A percentile compares a stretch with the other conserved stretches of the same genome.
These are phyloP conservation scores for Mortierella sp. DNA, from an alignment of 371 early-diverging fungal genomes.

Conservation along the genomic window DNA sequence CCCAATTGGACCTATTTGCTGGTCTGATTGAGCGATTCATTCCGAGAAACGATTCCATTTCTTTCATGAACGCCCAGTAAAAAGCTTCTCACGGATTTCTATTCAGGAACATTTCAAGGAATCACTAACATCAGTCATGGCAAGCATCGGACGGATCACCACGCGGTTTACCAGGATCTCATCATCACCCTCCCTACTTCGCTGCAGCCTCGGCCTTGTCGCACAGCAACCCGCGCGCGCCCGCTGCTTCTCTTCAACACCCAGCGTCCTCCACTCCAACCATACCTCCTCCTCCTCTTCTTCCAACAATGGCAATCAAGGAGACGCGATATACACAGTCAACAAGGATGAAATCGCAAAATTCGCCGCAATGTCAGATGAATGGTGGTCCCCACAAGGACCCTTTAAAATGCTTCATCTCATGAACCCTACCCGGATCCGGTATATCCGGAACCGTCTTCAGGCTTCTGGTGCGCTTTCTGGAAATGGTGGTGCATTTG, in stretches of 20 bases:
- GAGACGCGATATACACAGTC: constrained; percentile 61
- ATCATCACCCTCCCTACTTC: not conserved
- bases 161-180: constrained; percentile 20
- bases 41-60: not conserved
- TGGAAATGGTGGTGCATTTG: not conserved
- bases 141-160: constrained; percentile 14
- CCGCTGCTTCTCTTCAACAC: not conserved
- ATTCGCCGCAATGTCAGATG: constrained; percentile 80
- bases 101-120: not conserved
- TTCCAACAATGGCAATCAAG: not conserved
- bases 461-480: constrained; percentile 42
- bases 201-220: constrained; percentile 5
- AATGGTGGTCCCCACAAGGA: constrained; percentile 96
- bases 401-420: constrained; percentile 90
- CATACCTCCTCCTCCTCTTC: not conserved
- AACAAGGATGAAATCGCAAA: constrained; percentile 86
- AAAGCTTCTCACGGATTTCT: not conserved
- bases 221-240: not conserved
- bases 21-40: constrained; percentile 6
- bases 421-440: constrained; percentile 90
- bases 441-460: constrained; percentile 81
- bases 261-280: not conserved
- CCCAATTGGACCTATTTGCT: not conserved
- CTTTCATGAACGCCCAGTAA: not conserved
- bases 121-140: not conserved